These are phyloP conservation scores for Gentiana dahurica DNA, from an alignment of 257 asterid genomes.

Conservation along the genomic window DNA sequence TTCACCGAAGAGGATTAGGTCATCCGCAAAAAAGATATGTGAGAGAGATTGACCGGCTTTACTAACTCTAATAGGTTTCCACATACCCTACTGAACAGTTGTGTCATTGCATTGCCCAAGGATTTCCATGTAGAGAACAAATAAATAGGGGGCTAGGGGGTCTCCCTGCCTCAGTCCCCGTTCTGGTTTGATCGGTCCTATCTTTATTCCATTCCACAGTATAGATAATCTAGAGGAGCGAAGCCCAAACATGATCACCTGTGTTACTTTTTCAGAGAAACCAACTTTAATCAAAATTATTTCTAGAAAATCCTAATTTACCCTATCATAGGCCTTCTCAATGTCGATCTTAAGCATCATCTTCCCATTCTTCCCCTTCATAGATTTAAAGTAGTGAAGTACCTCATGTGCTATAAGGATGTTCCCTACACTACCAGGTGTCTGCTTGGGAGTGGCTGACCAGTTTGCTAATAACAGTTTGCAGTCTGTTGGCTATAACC, in stretches of 20 bases:
- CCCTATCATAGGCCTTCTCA: background rate
- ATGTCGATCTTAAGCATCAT: background rate
- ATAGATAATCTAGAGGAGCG: background rate
- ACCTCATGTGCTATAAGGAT: background rate
- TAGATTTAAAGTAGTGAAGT: background rate
- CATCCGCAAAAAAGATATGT: background rate
- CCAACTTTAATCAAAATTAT: background rate
- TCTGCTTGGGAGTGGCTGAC: too few species aligned
- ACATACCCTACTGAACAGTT: background rate
- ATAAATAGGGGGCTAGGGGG: background rate
- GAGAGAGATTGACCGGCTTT: background rate
- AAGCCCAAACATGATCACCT: background rate
- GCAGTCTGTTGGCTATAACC: too few species aligned
- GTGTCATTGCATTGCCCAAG: background rate
- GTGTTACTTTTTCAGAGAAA: background rate
- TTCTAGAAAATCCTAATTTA: background rate
- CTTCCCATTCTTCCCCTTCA: background rate
- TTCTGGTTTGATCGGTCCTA: background rate
- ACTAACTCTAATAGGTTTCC: background rate
- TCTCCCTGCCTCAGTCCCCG: background rate
- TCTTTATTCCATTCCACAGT: background rate
- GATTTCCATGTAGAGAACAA: background rate
- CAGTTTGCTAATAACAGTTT: too few species aligned
- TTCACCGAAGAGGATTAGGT: background rate
- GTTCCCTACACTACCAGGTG: too few species aligned